These are phyloP conservation scores for Starmerella roubikii DNA, from an alignment of 805 yeast genomes.

Conservation along the genomic window DNA sequence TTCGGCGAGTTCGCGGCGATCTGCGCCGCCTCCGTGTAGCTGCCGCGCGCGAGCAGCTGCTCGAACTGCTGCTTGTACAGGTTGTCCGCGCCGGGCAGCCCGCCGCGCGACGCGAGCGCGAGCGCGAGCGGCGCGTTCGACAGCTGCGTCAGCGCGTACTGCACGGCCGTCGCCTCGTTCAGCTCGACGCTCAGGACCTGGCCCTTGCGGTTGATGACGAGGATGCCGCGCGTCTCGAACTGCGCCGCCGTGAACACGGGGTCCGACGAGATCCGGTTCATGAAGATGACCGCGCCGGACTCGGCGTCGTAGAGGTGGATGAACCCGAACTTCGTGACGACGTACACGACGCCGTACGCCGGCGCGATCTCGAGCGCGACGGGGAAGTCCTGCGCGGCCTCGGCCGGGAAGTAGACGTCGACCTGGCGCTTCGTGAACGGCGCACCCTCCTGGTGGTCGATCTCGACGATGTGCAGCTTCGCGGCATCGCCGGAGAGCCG, in stretches of 20 bases:
- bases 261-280: constrained; percentile 91
- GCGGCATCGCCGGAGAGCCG: constrained; percentile 65
- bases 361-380: constrained; percentile 77
- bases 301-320: constrained; percentile 91
- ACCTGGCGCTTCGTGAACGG: constrained; percentile 74
- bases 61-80: constrained; percentile 86
- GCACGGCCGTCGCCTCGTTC: constrained; percentile 69
- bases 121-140: constrained; percentile 80
- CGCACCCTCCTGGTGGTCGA: constrained; percentile 86
- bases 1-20: constrained; percentile 92
- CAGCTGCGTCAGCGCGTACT: constrained; percentile 75
- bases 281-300: constrained; percentile 81
- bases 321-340: constrained; percentile 91
- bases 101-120: constrained; percentile 85
- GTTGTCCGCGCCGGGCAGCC: constrained; percentile 92
- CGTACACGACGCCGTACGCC: constrained; percentile 73
- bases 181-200: constrained; percentile 88
- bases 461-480: constrained; percentile 82
- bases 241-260: constrained; percentile 88
- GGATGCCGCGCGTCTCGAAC: constrained; percentile 60
- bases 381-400: constrained; percentile 93
- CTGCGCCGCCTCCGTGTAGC: constrained; percentile 84
- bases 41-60: constrained; percentile 66
- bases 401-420: constrained; percentile 93
- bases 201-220: constrained; percentile 89